A percentile compares a stretch with the other conserved stretches of the same genome.
Evolutionary conservation across 495 filamentous ascomycete genomes (phyloP).

Genomic region (Talaromyces wortmannii): DNA sequence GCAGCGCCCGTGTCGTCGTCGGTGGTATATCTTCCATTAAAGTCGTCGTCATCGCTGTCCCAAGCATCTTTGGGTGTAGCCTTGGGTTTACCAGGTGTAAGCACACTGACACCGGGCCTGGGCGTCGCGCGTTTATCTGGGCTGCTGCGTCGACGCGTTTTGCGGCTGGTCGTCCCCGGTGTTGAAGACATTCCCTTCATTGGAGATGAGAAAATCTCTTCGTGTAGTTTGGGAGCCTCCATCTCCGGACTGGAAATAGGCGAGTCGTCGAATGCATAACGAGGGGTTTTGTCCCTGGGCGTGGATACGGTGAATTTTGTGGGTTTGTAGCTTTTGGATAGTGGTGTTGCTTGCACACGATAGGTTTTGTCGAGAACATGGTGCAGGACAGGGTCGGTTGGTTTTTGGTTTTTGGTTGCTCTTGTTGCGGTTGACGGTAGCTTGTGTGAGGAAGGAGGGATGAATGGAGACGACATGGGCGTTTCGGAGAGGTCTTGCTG

Average conservation of each 20-base stretch:
- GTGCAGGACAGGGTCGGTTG: slow-evolving; percentile 72
- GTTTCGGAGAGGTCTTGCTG: slow-evolving; percentile 17
- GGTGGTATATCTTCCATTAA: slow-evolving; percentile 44
- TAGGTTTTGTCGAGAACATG: slow-evolving; percentile 89
- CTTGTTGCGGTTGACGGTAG: slow-evolving; percentile 25
- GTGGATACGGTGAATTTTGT: slow-evolving; percentile 28
- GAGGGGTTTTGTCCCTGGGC: slow-evolving; percentile 22
- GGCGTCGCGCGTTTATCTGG: slow-evolving; percentile 20
- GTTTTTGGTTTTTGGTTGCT: slow-evolving; percentile 18
- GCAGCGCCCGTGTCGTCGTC: slow-evolving; percentile 50
- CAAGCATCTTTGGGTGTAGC: slow-evolving; percentile 40
- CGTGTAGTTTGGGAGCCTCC: slow-evolving; percentile 71
- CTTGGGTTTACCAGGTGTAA: slow-evolving; percentile 53
- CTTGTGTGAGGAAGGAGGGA: slow-evolving; percentile 33
- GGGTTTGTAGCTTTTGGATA: slow-evolving; percentile 39
- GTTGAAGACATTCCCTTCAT: slow-evolving; percentile 22
- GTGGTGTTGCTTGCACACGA: slow-evolving; percentile 85
- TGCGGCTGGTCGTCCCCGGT: slow-evolving; percentile 26
- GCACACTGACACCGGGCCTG: slow-evolving; percentile 71
- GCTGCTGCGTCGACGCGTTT: slow-evolving; percentile 26
- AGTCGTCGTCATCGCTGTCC: slow-evolving; percentile 53
- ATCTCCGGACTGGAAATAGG: slow-evolving; percentile 73
- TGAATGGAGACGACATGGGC: slow-evolving; percentile 41
- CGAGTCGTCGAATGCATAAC: slow-evolving; percentile 37
- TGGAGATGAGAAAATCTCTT: slow-evolving; percentile 82